A percentile compares a stretch with the other conserved stretches of the same genome.
Evolutionary conservation across 2,329 filamentous ascomycete genomes (phyloP).

Genomic region (Cercospora brassicicola): DNA sequence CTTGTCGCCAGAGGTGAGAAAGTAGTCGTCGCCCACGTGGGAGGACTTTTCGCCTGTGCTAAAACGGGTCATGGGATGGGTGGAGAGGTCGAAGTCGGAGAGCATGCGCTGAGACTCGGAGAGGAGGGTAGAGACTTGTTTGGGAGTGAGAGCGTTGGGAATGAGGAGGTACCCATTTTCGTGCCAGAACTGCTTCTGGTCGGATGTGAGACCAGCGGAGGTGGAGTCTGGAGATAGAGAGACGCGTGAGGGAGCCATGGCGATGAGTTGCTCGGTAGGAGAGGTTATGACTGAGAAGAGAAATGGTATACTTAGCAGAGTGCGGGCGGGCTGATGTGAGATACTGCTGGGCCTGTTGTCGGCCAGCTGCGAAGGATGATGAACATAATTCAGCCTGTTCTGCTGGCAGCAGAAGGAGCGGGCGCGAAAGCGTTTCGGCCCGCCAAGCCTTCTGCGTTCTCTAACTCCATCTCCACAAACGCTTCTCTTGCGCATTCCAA

Average conservation of each 20-base stretch:
- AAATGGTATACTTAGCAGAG: not conserved
- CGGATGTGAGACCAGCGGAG: conserved; percentile 62
- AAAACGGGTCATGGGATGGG: conserved; percentile 92
- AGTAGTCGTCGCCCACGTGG: conserved; percentile 96
- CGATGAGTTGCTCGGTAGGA: no score
- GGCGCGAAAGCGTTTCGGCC: not conserved
- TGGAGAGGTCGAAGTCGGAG: conserved; percentile 69
- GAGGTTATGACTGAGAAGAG: no score
- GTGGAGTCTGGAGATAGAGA: conserved; percentile 30
- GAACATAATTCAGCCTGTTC: not conserved
- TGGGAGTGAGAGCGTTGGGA: conserved; percentile 67
- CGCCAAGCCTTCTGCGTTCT: not conserved
- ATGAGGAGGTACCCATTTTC: conserved; percentile 89
- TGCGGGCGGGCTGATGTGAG: not conserved
- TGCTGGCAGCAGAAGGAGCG: not conserved
- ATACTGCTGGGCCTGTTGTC: not conserved
- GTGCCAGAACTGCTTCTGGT: conserved; percentile 67
- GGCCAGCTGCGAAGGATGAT: not conserved
- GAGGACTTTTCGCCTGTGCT: conserved; percentile 71
- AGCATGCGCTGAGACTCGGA: conserved; percentile 74
- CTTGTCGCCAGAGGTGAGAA: conserved; percentile 85
- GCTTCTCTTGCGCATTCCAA: no score
- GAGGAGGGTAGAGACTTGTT: conserved; percentile 68
- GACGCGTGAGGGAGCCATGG: conserved; percentile 32
- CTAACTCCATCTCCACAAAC: no score